Percentiles rank a stretch among this genome's conserved stretches.
Evolutionary conservation across 2,329 filamentous ascomycete genomes (phyloP).

Genomic region (Pseudopithomyces maydicus): DNA sequence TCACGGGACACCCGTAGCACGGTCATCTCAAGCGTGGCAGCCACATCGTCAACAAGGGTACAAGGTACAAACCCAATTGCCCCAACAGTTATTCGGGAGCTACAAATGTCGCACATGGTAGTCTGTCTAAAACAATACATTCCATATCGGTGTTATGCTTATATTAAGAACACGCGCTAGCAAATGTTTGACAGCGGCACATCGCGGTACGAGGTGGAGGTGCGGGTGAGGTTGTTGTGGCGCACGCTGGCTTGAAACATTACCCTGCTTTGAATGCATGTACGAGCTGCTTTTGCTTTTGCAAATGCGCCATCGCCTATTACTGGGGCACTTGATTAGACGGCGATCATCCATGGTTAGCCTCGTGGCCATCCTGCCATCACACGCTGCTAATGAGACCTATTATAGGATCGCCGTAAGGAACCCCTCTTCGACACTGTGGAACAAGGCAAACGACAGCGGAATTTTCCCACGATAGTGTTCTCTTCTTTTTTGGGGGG

Average conservation of each 20-base stretch:
- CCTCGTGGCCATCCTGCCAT: neutral
- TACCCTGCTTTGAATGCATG: neutral
- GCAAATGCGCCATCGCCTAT: neutral
- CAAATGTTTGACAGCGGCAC: neutral
- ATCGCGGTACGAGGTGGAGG: neutral
- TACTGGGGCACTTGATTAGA: neutral
- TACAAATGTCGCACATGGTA: neutral
- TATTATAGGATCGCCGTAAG: no score
- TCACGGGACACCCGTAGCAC: conserved; percentile 1
- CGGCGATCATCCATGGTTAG: neutral
- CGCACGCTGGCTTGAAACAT: neutral
- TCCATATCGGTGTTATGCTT: neutral
- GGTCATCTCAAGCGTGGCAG: neutral
- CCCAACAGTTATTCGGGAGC: neutral
- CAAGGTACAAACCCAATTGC: neutral
- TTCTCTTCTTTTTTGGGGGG: no score
- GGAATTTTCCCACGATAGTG: no score
- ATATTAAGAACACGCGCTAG: neutral
- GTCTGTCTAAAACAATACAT: neutral
- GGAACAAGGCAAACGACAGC: no score
- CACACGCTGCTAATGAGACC: no score
- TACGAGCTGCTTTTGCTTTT: neutral
- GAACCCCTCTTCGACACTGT: no score
- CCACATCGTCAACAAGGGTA: neutral
- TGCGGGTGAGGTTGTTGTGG: neutral